Conservation (phyloP, 2,329 filamentous ascomycete genomes). For the Nothomitra cinnamomea region DNA sequence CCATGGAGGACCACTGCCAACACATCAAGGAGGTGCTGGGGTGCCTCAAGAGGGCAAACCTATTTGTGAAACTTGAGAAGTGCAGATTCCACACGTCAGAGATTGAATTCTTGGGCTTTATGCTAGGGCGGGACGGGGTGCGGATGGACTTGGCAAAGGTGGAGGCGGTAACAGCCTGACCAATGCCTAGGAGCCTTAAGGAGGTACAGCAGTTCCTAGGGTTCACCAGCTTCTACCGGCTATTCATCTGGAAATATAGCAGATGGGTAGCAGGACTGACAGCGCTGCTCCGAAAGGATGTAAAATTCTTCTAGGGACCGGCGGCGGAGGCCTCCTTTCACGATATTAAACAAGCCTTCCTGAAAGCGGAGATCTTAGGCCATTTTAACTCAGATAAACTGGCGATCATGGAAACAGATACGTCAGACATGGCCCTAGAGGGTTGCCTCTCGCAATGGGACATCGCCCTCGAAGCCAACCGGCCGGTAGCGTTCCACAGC, state of each 20-base stretch:
- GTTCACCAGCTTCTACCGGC: too few relatives aligned
- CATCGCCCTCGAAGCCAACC: conserved; percentile 2
- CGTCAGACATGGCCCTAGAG: not conserved
- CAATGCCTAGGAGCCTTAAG: conserved; percentile 10
- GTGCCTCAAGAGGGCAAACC: conserved; percentile 10
- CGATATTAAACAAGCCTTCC: too few relatives aligned
- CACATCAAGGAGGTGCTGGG: conserved; percentile 15
- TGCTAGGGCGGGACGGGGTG: conserved; percentile 14
- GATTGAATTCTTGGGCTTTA: conserved; percentile 18
- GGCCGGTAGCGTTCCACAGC: conserved; percentile 11
- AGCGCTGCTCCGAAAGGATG: too few relatives aligned
- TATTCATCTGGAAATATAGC: too few relatives aligned
- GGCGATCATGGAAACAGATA: not conserved
- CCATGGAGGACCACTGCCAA: conserved; percentile 12
- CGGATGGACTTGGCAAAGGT: conserved; percentile 16
- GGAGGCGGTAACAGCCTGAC: conserved; percentile 14
- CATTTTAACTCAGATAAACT: not conserved
- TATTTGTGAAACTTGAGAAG: conserved; percentile 15
- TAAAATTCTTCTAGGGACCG: too few relatives aligned
- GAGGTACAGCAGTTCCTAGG: too few relatives aligned
- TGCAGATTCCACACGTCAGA: conserved; percentile 17
- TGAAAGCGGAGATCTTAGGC: conserved; percentile 5
- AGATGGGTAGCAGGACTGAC: too few relatives aligned
- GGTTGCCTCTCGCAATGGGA: not conserved
- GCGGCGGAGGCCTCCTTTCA: too few relatives aligned